Evolutionary conservation across 2,329 filamentous ascomycete genomes (phyloP).

Genomic region (Beauveria caledonica): DNA sequence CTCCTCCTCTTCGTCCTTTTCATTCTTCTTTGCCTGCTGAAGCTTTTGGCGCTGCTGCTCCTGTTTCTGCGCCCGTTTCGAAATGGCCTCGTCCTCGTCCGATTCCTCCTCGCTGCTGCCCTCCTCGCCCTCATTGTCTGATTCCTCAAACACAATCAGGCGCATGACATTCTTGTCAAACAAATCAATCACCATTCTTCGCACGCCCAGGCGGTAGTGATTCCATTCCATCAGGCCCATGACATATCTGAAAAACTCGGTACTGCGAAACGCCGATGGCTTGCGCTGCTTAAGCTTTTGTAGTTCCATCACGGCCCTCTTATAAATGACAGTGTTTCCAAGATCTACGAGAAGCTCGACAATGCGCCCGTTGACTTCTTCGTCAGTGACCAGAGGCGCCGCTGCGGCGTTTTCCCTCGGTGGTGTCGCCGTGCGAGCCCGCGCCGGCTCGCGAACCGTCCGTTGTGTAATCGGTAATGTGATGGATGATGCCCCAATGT

Average conservation of each 20-base stretch:
- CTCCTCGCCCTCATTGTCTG: slow-evolving; percentile 49
- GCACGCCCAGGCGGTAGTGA: slow-evolving; percentile 78
- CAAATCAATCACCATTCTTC: slow-evolving; percentile 84
- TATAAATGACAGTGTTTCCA: slow-evolving; percentile 87
- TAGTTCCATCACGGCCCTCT: slow-evolving; percentile 76
- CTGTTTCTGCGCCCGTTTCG: slow-evolving; percentile 10
- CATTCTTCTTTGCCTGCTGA: slow-evolving; percentile 12
- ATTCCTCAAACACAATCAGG: slow-evolving; percentile 66
- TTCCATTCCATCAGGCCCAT: slow-evolving; percentile 81
- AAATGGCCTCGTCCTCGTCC: slow-evolving; percentile 24
- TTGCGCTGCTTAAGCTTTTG: slow-evolving; percentile 70
- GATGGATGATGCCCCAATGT: slow-evolving; percentile 40
- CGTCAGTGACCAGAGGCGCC: slow-evolving; percentile 44
- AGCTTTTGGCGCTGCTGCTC: slow-evolving; percentile 12
- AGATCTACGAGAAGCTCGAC: slow-evolving; percentile 79
- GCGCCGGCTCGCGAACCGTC: slow-evolving; percentile 39
- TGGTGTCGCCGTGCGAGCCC: slow-evolving; percentile 32
- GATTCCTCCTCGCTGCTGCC: slow-evolving; percentile 56
- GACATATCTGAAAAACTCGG: slow-evolving; percentile 73
- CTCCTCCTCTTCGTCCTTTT: slow-evolving; percentile 51
- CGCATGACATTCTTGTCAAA: slow-evolving; percentile 88
- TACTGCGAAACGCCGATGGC: slow-evolving; percentile 65
- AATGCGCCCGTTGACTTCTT: slow-evolving; percentile 67
- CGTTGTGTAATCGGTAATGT: slow-evolving; percentile 42
- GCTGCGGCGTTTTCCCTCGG: slow-evolving; percentile 35